phyloP scores from a whole-genome alignment of 2,329 filamentous ascomycete species.

The Pseudogymnoascus sp. region DNA sequence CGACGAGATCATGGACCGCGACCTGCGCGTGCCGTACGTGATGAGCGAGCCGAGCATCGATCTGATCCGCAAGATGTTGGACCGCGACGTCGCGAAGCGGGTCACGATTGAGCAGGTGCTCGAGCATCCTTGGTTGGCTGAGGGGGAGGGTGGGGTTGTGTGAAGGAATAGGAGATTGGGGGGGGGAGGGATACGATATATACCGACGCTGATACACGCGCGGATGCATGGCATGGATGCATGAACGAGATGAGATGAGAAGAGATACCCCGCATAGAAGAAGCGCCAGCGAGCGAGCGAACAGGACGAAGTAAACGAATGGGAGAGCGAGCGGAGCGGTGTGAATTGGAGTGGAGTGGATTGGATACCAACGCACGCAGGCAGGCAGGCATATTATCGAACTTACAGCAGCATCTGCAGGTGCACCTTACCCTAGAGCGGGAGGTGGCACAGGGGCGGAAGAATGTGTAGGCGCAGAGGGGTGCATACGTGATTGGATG shows the following conservation, averaged over 20 bases:
- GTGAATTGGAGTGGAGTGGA: background rate
- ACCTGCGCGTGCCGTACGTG: conserved; percentile 79
- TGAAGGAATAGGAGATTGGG: background rate
- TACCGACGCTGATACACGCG: background rate
- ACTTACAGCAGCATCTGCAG: background rate
- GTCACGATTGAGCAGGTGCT: conserved; percentile 83
- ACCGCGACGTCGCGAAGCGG: conserved; percentile 75
- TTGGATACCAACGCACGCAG: background rate
- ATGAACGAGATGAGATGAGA: background rate
- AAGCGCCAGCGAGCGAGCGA: background rate
- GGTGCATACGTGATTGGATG: background rate
- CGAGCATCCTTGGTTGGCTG: conserved; percentile 66
- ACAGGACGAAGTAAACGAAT: background rate
- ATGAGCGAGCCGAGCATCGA: conserved; percentile 90
- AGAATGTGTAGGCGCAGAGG: background rate
- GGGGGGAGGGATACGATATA: background rate
- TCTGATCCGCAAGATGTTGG: conserved; percentile 82
- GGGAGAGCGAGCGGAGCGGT: background rate
- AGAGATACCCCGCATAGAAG: background rate
- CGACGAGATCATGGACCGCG: conserved; percentile 98
- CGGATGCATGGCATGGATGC: background rate
- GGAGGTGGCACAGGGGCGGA: background rate
- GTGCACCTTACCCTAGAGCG: background rate
- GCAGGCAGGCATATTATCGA: background rate
- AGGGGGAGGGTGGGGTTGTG: conserved; percentile 19